phyloP scores from a whole-genome alignment of 495 filamentous ascomycete genomes.

The Pyronema domesticum region DNA sequence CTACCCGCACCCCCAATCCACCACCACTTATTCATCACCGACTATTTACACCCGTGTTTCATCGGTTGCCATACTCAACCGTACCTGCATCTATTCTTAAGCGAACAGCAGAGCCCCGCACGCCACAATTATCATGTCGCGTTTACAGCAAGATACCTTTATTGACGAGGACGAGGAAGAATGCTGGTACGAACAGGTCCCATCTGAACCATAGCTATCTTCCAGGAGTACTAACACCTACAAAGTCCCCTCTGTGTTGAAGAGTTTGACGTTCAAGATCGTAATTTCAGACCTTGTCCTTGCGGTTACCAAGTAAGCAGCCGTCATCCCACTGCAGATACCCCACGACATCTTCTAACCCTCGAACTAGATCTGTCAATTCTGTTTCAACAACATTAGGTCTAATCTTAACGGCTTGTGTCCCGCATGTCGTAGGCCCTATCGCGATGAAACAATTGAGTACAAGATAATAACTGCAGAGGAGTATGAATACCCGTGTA shows the following conservation, averaged over 20 bases:
- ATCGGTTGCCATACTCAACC: too few relatives aligned
- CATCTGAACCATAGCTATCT: not conserved
- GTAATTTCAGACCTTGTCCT: constrained; percentile 92
- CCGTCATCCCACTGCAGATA: constrained; percentile 3
- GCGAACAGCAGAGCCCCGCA: too few relatives aligned
- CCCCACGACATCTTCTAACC: not conserved
- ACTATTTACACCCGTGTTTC: too few relatives aligned
- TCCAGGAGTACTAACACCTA: constrained; percentile 6
- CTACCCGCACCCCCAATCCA: too few relatives aligned
- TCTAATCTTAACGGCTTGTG: constrained; percentile 88
- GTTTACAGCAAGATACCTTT: constrained; percentile 69
- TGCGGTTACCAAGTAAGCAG: constrained; percentile 81
- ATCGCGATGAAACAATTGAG: constrained; percentile 90
- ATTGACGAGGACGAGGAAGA: constrained; percentile 93
- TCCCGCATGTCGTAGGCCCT: constrained; percentile 84
- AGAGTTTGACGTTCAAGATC: constrained; percentile 92
- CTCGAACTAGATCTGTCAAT: constrained; percentile 71
- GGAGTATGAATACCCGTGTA: constrained; percentile 44
- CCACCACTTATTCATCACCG: too few relatives aligned
- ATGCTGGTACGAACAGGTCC: constrained; percentile 37
- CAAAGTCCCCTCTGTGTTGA: constrained; percentile 89
- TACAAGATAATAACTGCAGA: constrained; percentile 86
- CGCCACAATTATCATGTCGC: constrained; percentile 14
- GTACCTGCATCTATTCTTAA: too few relatives aligned
- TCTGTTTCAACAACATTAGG: constrained; percentile 98